A percentile compares a stretch with the other conserved stretches of the same genome.
These are phyloP conservation scores for Aureobasidium lini DNA, from an alignment of 2,329 filamentous ascomycete genomes.

Conservation along the genomic window DNA sequence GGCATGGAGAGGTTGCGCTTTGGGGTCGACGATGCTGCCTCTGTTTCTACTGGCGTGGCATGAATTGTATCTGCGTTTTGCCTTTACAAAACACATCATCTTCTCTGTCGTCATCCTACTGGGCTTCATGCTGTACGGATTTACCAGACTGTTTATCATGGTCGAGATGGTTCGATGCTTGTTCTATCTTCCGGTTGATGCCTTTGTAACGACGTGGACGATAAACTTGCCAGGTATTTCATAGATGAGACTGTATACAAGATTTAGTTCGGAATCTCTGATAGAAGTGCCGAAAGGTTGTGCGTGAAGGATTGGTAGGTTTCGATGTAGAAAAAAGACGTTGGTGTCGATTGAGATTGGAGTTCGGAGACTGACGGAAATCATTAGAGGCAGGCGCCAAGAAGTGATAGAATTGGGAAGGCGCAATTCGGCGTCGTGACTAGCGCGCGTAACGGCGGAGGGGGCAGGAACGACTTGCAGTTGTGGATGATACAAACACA, in stretches of 20 bases:
- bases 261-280: too few species aligned
- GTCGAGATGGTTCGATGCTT: conserved; percentile 8
- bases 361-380: neutral
- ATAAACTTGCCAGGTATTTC: neutral
- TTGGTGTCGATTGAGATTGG: neutral
- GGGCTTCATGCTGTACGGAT: neutral
- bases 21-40: neutral
- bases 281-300: too few species aligned
- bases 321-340: neutral
- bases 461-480: conserved; percentile 5
- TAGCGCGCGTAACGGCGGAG: conserved; percentile 10
- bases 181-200: neutral
- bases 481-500: conserved; percentile 5
- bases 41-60: neutral
- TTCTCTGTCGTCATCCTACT: neutral
- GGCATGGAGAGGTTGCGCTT: conserved; percentile 1
- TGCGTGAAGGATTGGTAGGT: neutral
- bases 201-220: conserved; percentile 2
- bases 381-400: neutral
- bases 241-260: neutral
- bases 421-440: neutral
- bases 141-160: conserved; percentile 5
- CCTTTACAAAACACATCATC: neutral
- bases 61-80: neutral
- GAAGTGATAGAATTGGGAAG: conserved; percentile 1